Evolutionary conservation across 495 filamentous ascomycete species (phyloP).

Genomic region (Staphylotrichum tortipilum): DNA sequence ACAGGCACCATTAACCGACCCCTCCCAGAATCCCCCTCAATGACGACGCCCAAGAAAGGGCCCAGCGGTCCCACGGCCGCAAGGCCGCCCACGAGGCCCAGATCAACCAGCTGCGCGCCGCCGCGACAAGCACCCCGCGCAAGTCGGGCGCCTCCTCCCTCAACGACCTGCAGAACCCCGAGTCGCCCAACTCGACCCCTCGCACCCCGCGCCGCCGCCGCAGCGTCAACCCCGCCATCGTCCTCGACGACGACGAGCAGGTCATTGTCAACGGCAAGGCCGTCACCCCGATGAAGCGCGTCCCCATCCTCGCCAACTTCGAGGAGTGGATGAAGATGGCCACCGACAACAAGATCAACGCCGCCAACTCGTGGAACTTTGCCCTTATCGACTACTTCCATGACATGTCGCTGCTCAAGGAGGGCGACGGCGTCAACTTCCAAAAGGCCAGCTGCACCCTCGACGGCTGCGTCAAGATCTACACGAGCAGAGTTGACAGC

Average conservation of each 20-base stretch:
- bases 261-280: constrained; percentile 54
- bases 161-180: constrained; percentile 50
- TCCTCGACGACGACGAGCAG: constrained; percentile 47
- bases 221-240: constrained; percentile 47
- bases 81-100: constrained; percentile 84
- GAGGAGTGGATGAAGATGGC: constrained; percentile 99
- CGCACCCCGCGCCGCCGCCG: constrained; percentile 46
- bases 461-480: constrained; percentile 98
- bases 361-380: constrained; percentile 98
- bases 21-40: constrained; percentile 69
- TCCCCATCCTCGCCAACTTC: constrained; percentile 93
- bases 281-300: constrained; percentile 92
- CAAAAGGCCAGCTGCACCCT: constrained; percentile 97
- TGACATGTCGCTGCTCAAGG: constrained; percentile 94
- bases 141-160: constrained; percentile 51
- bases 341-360: constrained; percentile 99
- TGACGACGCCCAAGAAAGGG: constrained; percentile 90
- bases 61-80: constrained; percentile 75
- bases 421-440: constrained; percentile 96
- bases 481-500: constrained; percentile 95
- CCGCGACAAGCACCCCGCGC: constrained; percentile 68
- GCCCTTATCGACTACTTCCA: constrained; percentile 99
- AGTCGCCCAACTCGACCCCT: constrained; percentile 46
- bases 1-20: constrained; percentile 1
- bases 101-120: constrained; percentile 82